Evolutionary conservation across 805 yeast species (phyloP), one percentile per base, ranked within the genome.

Genomic region (Wickerhamomyces alni): DNA sequence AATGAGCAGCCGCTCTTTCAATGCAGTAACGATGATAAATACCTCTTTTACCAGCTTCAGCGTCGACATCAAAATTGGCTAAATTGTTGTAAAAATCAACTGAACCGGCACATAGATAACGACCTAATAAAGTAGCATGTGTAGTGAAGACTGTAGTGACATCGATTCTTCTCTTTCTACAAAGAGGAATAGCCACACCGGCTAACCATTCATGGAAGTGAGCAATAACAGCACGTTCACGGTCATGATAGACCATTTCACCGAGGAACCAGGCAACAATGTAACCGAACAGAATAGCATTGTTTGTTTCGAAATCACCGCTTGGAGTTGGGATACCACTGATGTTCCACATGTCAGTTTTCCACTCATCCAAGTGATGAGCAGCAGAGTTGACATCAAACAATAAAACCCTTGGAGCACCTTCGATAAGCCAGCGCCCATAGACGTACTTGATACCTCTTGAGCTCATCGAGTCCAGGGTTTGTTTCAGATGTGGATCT

Each of bases 191-290:
- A 0, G 95, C 96, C 34, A 93, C 88, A 52, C 98, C 97, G 2
- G 99, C 97, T 42, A 91, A 74, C 99, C 99, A 91, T 67, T 91
- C 99, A 67, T 91, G 99, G 61, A 85, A 89, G 59, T 91, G 99
- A 41, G 93, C 81, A 45, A 91, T 81, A 37, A 93, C 88, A 0
- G 98, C 97, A 52, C 91, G 79, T 38, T 82, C 82, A 18, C 79
- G 74, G 61, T 93, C 95, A 54, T 80, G 78, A 57, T 71, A 78
- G n/a, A 86, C 87, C 58, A 87, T 74, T 62, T 93, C 98, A 15
- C 99, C 99, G 41, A 93, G 67, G 60, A 91, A 89, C 99, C 99
- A 91, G 3, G 98, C 95, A 19, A 88, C 95, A 37, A 87, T 66
- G 64, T 91, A 91, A 24, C 99, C 99, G 50, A 91, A 69, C 46